Conservation (phyloP, 129 eudicot genomes). For the Pulicaria dysenterica region DNA sequence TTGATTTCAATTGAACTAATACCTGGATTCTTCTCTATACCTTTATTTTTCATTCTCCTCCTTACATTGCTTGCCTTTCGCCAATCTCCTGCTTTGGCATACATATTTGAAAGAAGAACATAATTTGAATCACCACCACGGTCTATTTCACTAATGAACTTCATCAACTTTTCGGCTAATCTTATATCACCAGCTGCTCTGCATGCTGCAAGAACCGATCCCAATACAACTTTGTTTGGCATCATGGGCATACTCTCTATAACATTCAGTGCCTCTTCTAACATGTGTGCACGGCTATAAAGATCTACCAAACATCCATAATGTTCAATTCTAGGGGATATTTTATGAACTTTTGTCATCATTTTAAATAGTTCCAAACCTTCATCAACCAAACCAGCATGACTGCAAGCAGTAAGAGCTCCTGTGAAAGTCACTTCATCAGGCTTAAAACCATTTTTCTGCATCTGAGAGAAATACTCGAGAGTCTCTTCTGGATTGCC, state of each 20-base stretch:
- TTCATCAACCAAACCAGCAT: slow-evolving; percentile 60
- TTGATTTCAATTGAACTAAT: slow-evolving; percentile 57
- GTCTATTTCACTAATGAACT: slow-evolving; percentile 39
- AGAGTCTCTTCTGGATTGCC: slow-evolving; percentile 67
- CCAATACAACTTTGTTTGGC: slow-evolving; percentile 70
- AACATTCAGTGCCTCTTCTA: slow-evolving; percentile 71
- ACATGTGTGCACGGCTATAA: slow-evolving; percentile 57
- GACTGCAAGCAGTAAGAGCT: slow-evolving; percentile 66
- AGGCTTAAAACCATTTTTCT: slow-evolving; percentile 46
- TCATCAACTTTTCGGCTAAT: slow-evolving; percentile 45
- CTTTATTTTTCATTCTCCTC: slow-evolving; percentile 48
- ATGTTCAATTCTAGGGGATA: slow-evolving; percentile 64
- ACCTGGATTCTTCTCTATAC: slow-evolving; percentile 58
- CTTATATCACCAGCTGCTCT: slow-evolving; percentile 47
- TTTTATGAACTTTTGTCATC: slow-evolving; percentile 35
- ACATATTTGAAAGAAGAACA: slow-evolving; percentile 59
- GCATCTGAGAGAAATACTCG: slow-evolving; percentile 50
- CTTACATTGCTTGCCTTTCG: slow-evolving; percentile 46
- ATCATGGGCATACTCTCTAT: slow-evolving; percentile 59
- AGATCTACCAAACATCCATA: slow-evolving; percentile 83
- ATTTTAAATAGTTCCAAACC: slow-evolving; percentile 61
- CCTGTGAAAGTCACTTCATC: slow-evolving; percentile 66
- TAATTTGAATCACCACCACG: slow-evolving; percentile 51
- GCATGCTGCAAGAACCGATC: slow-evolving; percentile 67
- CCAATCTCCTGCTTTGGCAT: slow-evolving; percentile 65